Base-by-base conservation (phyloP, 306 rosid genomes). In the Echinosophora koreensis region DNA sequence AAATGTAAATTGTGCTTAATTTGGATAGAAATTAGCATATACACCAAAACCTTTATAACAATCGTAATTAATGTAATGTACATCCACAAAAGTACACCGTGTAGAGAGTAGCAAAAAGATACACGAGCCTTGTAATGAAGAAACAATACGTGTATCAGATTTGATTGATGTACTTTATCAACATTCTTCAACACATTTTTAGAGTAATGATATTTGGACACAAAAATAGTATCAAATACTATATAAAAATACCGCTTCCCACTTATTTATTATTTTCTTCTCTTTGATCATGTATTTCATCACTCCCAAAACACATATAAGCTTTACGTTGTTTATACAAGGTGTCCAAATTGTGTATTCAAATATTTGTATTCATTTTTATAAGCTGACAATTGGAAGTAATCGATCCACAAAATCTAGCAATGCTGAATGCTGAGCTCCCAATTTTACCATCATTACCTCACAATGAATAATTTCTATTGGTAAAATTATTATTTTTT, bases 11-110 rank as follows among this genome's bases (percentile, higher is more conserved):
- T 18, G 35, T 11, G 14, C 52, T 71, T 18, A 5, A 9, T 15
- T 4, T 55, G 1, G 41, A 38, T 54, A 38, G 7, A 37, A 54
- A 52, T 16, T 32, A 37, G 38, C 67, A 17, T 15, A 32, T 11
- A 11, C 66, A 13, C 60, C 68, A 81, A 76, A 61, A 70, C 59
- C 57, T 64, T 67, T 14, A 84, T 13, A 46, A 76, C 54, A 82
- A 76, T 61, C 2, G 2, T 9, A 52, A 62, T 9, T 18, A 35
- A 27, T 57, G 62, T 49, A 56, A 60, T 52, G 34, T 42, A 69
- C 9, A 32, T 69, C 44, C 75, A 73, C 10, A 11, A 0, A 42
- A 17, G 56, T 66, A 46, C 15, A 55, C 22, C 3, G 15, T 34
- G 4, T 4, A 61, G 32, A 30, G 16, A 57, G 12, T 2, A 38